Conservation (phyloP, 805 yeast genomes). For the Debaryomyces hansenii region DNA sequence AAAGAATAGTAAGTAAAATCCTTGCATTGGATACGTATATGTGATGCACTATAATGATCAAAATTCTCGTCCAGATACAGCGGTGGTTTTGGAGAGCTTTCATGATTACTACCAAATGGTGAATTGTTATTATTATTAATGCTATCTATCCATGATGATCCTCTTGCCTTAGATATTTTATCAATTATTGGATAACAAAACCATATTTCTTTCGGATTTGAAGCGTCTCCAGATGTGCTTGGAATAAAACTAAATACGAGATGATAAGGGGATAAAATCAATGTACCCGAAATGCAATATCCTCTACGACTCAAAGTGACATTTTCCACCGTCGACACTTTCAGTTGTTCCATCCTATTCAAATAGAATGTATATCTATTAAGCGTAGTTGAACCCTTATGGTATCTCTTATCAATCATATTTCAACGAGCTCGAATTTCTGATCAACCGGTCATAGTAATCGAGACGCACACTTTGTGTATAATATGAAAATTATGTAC, state of each 20-base stretch:
- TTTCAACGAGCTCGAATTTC: no score
- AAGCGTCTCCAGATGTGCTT: neutral
- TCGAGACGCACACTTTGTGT: no score
- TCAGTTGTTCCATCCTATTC: constrained; percentile 26
- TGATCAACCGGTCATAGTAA: no score
- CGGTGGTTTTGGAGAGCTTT: constrained; percentile 6
- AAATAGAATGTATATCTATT: neutral
- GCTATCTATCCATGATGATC: constrained; percentile 45
- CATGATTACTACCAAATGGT: constrained; percentile 5
- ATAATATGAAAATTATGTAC: no score
- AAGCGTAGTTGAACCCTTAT: no score
- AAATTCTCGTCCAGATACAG: constrained; percentile 12
- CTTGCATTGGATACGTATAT: constrained; percentile 71
- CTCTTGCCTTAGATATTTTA: constrained; percentile 54
- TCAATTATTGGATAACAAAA: constrained; percentile 84
- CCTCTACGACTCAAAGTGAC: constrained; percentile 42
- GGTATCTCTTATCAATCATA: no score
- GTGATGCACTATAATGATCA: constrained; percentile 46
- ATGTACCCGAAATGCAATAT: constrained; percentile 33
- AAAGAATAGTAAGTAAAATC: constrained; percentile 83
- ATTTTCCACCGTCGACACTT: constrained; percentile 33
- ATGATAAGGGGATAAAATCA: constrained; percentile 37
- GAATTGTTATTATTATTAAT: constrained; percentile 8
- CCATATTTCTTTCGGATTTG: constrained; percentile 71
- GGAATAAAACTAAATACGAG: constrained; percentile 37